Evolutionary conservation across 2,329 filamentous ascomycete species (phyloP), one percentile per base, ranked within the genome.

Genomic region (Aspergillus melleus): DNA sequence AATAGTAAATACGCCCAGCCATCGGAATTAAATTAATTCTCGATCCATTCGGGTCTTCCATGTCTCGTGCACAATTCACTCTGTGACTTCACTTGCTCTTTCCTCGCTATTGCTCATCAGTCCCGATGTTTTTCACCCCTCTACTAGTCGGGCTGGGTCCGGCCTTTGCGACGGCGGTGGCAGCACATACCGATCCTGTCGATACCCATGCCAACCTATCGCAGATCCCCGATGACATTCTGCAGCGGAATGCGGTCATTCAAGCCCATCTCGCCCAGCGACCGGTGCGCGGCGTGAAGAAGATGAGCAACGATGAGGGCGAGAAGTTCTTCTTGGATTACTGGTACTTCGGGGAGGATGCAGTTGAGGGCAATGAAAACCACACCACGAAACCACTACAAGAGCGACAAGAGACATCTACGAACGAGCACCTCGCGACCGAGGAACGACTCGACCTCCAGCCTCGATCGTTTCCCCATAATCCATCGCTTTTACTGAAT

Each of bases 291-390:
- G 63, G 63, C 10, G 51, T 67, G 16, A 59, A 70, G 30, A 82
- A 81, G 60, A 81, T 82, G 79, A 77, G 71, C 47, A 64, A 62
- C 6, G 77, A 81, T 47, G 74, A 78, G 49, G 77, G 79, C 11
- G 78, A 82, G 64, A 82, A 81, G 65, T 82, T 82, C 67, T 79
- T 76, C 54, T 67, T 76, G 36, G 71, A 79, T 36, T 81, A 81
- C 62, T 82, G 79, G 79, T 54, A 67, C 19, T 79, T 79, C 55
- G 66, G 64, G 10, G 59, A 67, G 2, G 64, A 63, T 6, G 52
- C 50, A 6, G 62, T 64, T 20, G 51, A 63, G 16, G 54, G 61
- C 16, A 29, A 65, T 42, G 50, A 54, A 46, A 52, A 14, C 24
- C 14, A 20, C 9, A 11, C 19, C 47, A 9, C n/a, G 30, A 1